Conservation (phyloP, 2,329 filamentous ascomycete genomes). For the Penicillium psychrosexuale region DNA sequence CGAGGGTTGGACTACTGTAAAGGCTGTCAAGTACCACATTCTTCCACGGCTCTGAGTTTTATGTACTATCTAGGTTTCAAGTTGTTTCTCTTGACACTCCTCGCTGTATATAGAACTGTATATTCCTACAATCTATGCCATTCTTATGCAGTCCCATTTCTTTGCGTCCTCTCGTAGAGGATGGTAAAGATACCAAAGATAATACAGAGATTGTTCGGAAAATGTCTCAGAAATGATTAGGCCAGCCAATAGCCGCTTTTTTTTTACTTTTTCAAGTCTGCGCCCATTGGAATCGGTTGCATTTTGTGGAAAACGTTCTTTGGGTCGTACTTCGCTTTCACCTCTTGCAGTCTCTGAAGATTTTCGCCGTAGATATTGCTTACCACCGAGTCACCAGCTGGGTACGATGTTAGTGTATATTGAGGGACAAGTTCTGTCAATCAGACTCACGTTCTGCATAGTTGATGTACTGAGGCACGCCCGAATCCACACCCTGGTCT, state of each 20-base stretch:
- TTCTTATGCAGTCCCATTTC: background rate
- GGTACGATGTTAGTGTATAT: conserved; percentile 5
- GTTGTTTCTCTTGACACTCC: background rate
- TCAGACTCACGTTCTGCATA: conserved; percentile 33
- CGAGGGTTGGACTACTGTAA: conserved; percentile 25
- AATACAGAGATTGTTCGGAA: background rate
- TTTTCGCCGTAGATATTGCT: conserved; percentile 48
- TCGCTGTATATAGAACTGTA: background rate
- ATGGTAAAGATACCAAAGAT: background rate
- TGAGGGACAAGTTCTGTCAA: background rate
- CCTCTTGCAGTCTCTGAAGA: conserved; percentile 37
- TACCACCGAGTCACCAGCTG: conserved; percentile 33
- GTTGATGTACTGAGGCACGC: conserved; percentile 37
- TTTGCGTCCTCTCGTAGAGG: too few species aligned
- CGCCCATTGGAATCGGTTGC: conserved; percentile 30
- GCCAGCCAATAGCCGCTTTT: too few species aligned
- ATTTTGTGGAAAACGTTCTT: conserved; percentile 48
- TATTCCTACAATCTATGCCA: background rate
- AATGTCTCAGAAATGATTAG: background rate
- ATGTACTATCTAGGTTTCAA: background rate
- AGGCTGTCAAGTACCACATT: conserved; percentile 23
- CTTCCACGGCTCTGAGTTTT: conserved; percentile 13
- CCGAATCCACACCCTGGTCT: background rate
- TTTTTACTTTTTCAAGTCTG: background rate
- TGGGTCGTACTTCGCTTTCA: conserved; percentile 50